phyloP scores from a whole-genome alignment of 805 yeast species.

The Sungouiella thailandica region DNA sequence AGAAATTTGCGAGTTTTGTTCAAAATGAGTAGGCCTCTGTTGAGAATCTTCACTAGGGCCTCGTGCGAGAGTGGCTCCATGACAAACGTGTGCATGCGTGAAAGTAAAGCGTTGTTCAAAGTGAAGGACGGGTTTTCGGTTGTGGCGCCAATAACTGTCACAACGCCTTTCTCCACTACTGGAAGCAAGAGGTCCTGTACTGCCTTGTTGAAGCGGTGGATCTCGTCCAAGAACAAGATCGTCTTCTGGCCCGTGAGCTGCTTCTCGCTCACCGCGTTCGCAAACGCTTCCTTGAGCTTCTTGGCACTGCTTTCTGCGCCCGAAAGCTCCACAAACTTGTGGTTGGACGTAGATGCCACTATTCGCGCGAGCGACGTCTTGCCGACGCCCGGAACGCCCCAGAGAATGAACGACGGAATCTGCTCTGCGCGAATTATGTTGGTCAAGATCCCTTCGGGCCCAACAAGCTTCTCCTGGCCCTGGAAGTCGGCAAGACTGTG shows the following conservation, averaged over 20 bases:
- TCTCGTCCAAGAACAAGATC: constrained; percentile 37
- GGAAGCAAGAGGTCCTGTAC: constrained; percentile 40
- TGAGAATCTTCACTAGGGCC: constrained; percentile 30
- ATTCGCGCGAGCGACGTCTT: constrained; percentile 40
- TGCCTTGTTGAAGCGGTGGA: constrained; percentile 40
- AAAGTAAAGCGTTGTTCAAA: constrained; percentile 37
- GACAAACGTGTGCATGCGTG: constrained; percentile 41
- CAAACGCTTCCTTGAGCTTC: constrained; percentile 30
- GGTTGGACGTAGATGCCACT: constrained; percentile 26
- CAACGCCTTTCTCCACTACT: constrained; percentile 35
- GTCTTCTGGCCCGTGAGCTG: constrained; percentile 29
- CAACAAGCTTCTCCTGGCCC: constrained; percentile 40
- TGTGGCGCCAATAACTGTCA: constrained; percentile 41
- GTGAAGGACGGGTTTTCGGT: constrained; percentile 62
- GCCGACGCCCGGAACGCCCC: constrained; percentile 45
- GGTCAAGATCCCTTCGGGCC: constrained; percentile 31
- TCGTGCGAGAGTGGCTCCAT: constrained; percentile 35
- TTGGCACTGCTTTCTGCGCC: constrained; percentile 37
- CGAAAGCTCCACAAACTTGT: constrained; percentile 34
- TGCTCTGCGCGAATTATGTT: constrained; percentile 29
- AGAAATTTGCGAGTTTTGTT: constrained; percentile 57
- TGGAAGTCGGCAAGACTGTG: constrained; percentile 31
- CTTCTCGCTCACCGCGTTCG: constrained; percentile 32
- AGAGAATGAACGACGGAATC: constrained; percentile 37
- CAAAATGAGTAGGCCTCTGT: constrained; percentile 43